Base-by-base conservation (phyloP, 352 stramenopile genomes). In the Pythium aphanidermatum region DNA sequence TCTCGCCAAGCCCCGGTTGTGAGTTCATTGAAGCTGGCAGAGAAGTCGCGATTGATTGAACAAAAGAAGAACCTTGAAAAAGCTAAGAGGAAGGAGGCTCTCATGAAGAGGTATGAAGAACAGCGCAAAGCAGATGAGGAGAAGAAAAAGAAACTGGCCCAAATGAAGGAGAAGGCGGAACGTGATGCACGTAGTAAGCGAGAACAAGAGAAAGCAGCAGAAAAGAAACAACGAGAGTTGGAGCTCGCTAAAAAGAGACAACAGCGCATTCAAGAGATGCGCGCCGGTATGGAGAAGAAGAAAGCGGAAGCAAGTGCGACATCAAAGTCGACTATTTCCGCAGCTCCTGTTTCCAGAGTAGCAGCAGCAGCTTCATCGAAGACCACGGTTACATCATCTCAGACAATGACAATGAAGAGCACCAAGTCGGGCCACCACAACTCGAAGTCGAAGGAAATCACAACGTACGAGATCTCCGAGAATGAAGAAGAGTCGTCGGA, bases 401-500 rank as follows among this genome's bases (percentile, higher is more conserved):
- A 17, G 7, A 10, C 38, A 10, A n/a, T 17, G 13, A 23, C 16
- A 3, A 1, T 32, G 10, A 36, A 54, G 2, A 20, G 43, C 0
- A 26, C 25, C 32, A 60, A 67, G 34, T n/a, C 38, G 23, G 11
- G 42, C 41, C 33, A 26, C 13, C 21, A 39, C n/a, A 64, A 42
- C 19, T 42, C 45, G 30, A 12, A 27, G 17, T 7, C 51, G 33
- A 24, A 51, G 20, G 64, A 67, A 14, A 9, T 70, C 12, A 68
- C 54, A 11, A 89, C 68, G 19, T 91, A 90, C 59, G 67, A 78
- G 24, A 88, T 92, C 65, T 93, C 82, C 19, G 82, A 93, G 42
- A 83, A 86, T 19, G 66, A 59, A n/a, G 70, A 89, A 25, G 65
- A 58, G 5, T 72, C 53, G 38, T 60, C 55, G 21, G 66, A 68